Evolutionary conservation across 179 eudicot genomes (phyloP).

Genomic region (Patellifolia procumbens): DNA sequence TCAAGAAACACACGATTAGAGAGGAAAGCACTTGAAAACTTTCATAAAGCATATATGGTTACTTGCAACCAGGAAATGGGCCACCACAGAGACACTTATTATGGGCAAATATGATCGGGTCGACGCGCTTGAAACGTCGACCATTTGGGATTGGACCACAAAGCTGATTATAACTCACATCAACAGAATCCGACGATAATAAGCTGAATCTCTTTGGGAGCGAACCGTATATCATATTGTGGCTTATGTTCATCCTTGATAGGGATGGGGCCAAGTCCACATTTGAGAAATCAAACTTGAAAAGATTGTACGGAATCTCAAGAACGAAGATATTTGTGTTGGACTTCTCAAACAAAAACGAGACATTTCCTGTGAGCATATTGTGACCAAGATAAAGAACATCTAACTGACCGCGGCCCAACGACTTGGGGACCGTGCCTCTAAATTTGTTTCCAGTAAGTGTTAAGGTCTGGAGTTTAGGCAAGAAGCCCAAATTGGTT

Average conservation of each 20-base stretch:
- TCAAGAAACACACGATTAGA: too few relatives aligned
- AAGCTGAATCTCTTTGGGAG: constrained; percentile 18
- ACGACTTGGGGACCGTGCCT: constrained; percentile 11
- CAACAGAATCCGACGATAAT: not conserved
- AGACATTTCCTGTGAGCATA: constrained; percentile 16
- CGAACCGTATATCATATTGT: constrained; percentile 22
- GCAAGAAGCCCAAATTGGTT: not conserved
- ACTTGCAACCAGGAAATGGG: too few relatives aligned
- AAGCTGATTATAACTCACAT: too few relatives aligned
- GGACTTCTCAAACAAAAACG: constrained; percentile 20
- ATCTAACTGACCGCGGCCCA: not conserved
- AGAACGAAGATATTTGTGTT: not conserved
- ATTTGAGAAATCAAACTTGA: constrained; percentile 26
- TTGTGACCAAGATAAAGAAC: constrained; percentile 4
- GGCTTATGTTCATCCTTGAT: constrained; percentile 8
- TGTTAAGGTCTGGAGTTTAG: not conserved
- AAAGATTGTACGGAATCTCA: not conserved
- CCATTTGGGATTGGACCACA: too few relatives aligned
- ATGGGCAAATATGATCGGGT: too few relatives aligned
- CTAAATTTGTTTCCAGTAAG: constrained; percentile 14
- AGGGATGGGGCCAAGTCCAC: constrained; percentile 14
- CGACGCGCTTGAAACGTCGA: too few relatives aligned
- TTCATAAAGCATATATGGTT: too few relatives aligned
- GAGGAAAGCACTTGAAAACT: too few relatives aligned
- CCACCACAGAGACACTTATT: too few relatives aligned